Evolutionary conservation across 164 flowering plant genomes (phyloP), one percentile per base, ranked within the genome.

Genomic region (Umbilicus rupestris): DNA sequence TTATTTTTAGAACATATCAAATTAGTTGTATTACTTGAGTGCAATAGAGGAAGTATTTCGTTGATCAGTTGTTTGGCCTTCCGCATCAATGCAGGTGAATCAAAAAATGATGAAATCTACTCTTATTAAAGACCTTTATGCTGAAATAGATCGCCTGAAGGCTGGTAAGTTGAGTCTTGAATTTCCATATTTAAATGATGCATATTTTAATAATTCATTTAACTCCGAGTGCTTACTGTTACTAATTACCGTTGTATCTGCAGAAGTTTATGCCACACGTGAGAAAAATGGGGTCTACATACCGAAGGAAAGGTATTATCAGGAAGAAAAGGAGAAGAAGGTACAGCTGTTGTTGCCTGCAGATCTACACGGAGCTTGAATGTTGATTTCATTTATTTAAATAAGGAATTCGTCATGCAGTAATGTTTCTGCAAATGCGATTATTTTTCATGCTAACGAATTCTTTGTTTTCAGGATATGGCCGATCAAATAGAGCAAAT

Each of bases 71-170:
- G 6, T 17, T 62, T 35, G 26, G 12, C 11, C 14, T n/a, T 17
- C 31, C 22, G 2, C 20, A 39, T 35, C 20, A 2, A 22, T 19
- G 63, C 70, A 95, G 99, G 97, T 95, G 3, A 95, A 92, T 69
- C 98, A 92, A 74, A 92, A 95, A 73, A 87, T 95, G 98, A 92
- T 88, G 96, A 95, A 95, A 76, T 75, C 97, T 39, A 88, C 97
- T 59, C 90, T 95, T 49, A 95, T 95, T 24, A 95, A 92, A 71
- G 99, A 95, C 70, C 90, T 95, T 28, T 95, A 95, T 79, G 91
- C 97, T 69, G 99, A 95, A 78, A 95, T 95, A 66, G 99, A 95
- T 37, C 81, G 97, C 1, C 87, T 95, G 33, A 95, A 95, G 75
- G 88, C 83, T 68, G 99, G 97, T 92, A 68, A 71, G 71, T 63